phyloP scores from a whole-genome alignment of 164 flowering plant genomes.

The Liquidambar formosana region DNA sequence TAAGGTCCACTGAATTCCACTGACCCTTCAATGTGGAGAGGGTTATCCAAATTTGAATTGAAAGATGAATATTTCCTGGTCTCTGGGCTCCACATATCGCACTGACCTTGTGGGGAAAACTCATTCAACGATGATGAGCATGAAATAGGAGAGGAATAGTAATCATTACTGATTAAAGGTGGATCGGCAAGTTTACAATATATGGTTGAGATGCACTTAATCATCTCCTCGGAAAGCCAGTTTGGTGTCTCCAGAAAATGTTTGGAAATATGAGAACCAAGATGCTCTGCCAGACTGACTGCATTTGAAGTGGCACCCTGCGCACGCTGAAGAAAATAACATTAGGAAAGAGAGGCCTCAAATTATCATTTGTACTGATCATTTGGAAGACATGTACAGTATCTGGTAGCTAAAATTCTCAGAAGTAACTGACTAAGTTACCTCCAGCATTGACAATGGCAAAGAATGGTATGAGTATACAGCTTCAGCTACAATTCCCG shows the following conservation, averaged over 20 bases:
- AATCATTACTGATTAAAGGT: slow-evolving; percentile 26
- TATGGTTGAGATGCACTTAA: slow-evolving; percentile 72
- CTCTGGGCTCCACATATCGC: slow-evolving; percentile 27
- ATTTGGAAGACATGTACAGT: not conserved
- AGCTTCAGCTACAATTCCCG: slow-evolving; percentile 27
- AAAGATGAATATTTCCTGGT: slow-evolving; percentile 21
- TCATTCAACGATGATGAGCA: slow-evolving; percentile 30
- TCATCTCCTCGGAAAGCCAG: slow-evolving; percentile 78
- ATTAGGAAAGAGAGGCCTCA: not conserved
- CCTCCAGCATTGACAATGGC: slow-evolving; percentile 63
- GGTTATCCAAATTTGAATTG: slow-evolving; percentile 24
- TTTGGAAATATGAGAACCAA: slow-evolving; percentile 49
- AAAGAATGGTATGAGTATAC: slow-evolving; percentile 46
- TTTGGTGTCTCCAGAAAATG: slow-evolving; percentile 66
- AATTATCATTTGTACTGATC: not conserved
- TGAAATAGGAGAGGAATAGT: slow-evolving; percentile 35
- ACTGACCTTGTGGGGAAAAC: slow-evolving; percentile 28
- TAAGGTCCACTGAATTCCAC: slow-evolving; percentile 45
- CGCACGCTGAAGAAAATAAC: slow-evolving; percentile 28
- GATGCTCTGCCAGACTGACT: slow-evolving; percentile 65
- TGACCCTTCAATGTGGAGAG: slow-evolving; percentile 26
- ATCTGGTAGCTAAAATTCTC: no score
- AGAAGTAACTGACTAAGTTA: slow-evolving; percentile 13
- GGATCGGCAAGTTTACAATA: slow-evolving; percentile 81
- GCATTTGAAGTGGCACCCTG: slow-evolving; percentile 32